A percentile compares a stretch with the other conserved stretches of the same genome.
Conservation (phyloP, 23 red algal species). For the Gracilaria caudata region DNA sequence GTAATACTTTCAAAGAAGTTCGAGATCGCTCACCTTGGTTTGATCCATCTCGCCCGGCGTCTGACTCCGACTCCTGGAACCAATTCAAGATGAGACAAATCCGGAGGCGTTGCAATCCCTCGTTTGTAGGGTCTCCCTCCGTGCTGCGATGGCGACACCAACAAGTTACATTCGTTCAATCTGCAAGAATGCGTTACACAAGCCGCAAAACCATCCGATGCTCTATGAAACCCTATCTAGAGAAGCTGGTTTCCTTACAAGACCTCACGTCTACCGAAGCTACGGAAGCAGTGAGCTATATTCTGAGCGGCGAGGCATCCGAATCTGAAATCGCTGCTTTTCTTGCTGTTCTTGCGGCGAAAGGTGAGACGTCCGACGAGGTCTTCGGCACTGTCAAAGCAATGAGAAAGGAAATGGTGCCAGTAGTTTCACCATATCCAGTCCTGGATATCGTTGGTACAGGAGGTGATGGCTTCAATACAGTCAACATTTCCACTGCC, state of each 20-base stretch:
- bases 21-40: neutral
- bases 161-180: neutral
- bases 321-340: slow-evolving; percentile 84
- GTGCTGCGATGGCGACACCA: neutral
- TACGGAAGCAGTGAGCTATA: slow-evolving; percentile 26
- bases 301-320: slow-evolving; percentile 48
- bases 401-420: slow-evolving; percentile 63
- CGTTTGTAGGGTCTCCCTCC: neutral
- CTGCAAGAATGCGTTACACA: neutral
- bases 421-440: slow-evolving; percentile 24
- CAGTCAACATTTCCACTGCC: slow-evolving; percentile 92
- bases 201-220: slow-evolving; percentile 4
- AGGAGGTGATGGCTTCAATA: slow-evolving; percentile 90
- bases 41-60: neutral
- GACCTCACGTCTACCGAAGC: slow-evolving; percentile 31
- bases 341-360: slow-evolving; percentile 78
- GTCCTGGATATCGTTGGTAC: slow-evolving; percentile 95
- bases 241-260: slow-evolving; percentile 22
- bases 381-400: slow-evolving; percentile 78
- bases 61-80: neutral
- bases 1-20: neutral
- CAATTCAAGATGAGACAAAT: neutral
- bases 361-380: slow-evolving; percentile 89
- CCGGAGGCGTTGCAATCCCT: neutral
- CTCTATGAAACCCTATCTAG: slow-evolving; percentile 67